Evolutionary conservation across 2,329 filamentous ascomycete species (phyloP).

Genomic region (Colletotrichum truncatum): DNA sequence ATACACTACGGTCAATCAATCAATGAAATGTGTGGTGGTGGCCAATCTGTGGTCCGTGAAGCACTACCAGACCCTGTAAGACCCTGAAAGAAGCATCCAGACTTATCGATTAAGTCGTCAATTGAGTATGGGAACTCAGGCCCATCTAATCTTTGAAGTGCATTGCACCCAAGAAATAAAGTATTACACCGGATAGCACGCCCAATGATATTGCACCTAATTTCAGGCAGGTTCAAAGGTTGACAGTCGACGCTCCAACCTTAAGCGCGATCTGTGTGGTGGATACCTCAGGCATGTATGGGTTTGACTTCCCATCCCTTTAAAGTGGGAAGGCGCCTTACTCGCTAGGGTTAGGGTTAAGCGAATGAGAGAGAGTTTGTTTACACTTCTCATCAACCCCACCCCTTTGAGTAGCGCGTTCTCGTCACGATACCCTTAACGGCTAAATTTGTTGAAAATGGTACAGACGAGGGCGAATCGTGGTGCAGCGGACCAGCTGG

Average conservation of each 20-base stretch:
- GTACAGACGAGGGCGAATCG: slow-evolving; percentile 20
- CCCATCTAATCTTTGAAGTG: too few relatives aligned
- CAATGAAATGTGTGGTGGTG: too few relatives aligned
- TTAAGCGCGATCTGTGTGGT: neutral
- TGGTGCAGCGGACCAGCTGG: neutral
- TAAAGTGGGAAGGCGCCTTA: neutral
- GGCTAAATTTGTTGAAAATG: neutral
- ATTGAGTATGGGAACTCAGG: too few relatives aligned
- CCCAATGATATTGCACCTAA: neutral
- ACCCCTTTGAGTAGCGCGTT: neutral
- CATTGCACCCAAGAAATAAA: neutral
- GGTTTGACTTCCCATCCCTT: neutral
- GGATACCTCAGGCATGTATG: slow-evolving; percentile 10
- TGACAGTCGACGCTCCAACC: neutral
- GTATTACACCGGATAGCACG: too few relatives aligned
- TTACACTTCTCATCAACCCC: neutral
- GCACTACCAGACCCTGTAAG: too few relatives aligned
- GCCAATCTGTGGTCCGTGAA: too few relatives aligned
- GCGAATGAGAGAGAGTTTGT: neutral
- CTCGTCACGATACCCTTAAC: neutral
- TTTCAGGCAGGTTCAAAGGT: neutral
- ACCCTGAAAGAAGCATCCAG: too few relatives aligned
- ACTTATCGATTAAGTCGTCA: too few relatives aligned
- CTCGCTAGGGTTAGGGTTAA: slow-evolving; percentile 23
- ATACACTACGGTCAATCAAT: too few relatives aligned